Conservation (phyloP, 805 yeast genomes). For the Sporopachydermia lactativora region DNA sequence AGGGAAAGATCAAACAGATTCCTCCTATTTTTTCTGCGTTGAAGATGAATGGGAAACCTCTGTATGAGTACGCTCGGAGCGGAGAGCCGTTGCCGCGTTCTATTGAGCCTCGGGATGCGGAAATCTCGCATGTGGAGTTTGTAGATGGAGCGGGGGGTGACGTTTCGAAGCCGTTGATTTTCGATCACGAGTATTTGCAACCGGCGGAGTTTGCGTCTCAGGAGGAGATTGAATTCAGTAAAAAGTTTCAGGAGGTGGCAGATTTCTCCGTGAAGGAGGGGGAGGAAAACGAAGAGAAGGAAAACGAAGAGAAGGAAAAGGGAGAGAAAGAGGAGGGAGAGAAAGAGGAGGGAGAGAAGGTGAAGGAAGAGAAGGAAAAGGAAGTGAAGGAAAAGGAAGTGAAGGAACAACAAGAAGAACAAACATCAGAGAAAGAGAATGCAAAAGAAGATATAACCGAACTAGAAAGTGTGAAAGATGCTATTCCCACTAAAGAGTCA, state of each 20-base stretch:
- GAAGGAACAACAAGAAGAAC: slow-evolving; percentile 2
- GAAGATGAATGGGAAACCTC: slow-evolving; percentile 86
- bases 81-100: slow-evolving; percentile 73
- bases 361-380: slow-evolving; percentile 9
- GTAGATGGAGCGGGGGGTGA: slow-evolving; percentile 29
- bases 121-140: slow-evolving; percentile 39
- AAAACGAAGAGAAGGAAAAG: slow-evolving; percentile 25
- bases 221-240: slow-evolving; percentile 13
- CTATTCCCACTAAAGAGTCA: background rate
- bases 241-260: background rate
- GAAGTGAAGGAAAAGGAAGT: slow-evolving; percentile 6
- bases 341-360: slow-evolving; percentile 26
- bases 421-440: slow-evolving; percentile 1
- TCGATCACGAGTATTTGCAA: slow-evolving; percentile 37
- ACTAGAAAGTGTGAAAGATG: background rate
- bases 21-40: slow-evolving; percentile 94
- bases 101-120: slow-evolving; percentile 66
- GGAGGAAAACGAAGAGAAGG: slow-evolving; percentile 33
- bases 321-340: slow-evolving; percentile 22
- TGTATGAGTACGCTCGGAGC: slow-evolving; percentile 87
- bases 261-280: slow-evolving; percentile 23
- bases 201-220: slow-evolving; percentile 21
- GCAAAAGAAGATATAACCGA: slow-evolving; percentile 2
- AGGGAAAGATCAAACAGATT: slow-evolving; percentile 74
- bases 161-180: slow-evolving; percentile 20